Evolutionary conservation across 2,329 filamentous ascomycete species (phyloP).

Genomic region (Colletotrichum eremochloae): DNA sequence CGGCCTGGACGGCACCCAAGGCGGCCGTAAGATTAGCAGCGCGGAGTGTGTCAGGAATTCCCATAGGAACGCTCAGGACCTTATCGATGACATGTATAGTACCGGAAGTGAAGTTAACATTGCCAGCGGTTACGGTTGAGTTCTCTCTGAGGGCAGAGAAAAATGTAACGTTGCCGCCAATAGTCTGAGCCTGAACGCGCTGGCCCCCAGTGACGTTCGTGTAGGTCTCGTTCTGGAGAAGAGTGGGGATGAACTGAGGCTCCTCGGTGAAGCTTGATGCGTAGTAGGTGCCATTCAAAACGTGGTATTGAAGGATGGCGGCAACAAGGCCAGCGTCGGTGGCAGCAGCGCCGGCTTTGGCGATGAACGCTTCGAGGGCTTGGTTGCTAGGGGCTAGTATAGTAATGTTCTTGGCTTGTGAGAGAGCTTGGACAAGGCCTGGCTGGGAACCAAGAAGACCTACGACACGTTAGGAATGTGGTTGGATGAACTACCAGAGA

Average conservation of each 20-base stretch:
- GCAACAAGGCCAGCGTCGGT: slow-evolving; percentile 43
- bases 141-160: slow-evolving; percentile 65
- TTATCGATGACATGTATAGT: slow-evolving; percentile 67
- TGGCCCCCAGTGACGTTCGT: slow-evolving; percentile 73
- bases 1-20: slow-evolving; percentile 59
- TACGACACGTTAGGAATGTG: slow-evolving; percentile 19
- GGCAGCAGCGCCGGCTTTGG: slow-evolving; percentile 46
- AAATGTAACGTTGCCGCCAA: slow-evolving; percentile 60
- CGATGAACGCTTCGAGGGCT: slow-evolving; percentile 56
- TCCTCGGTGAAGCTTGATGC: slow-evolving; percentile 47
- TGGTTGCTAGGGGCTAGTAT: slow-evolving; percentile 68
- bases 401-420: slow-evolving; percentile 61
- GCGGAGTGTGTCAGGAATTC: slow-evolving; percentile 56
- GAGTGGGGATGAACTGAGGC: slow-evolving; percentile 53
- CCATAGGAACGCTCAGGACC: slow-evolving; percentile 61
- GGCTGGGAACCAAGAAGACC: slow-evolving; percentile 45
- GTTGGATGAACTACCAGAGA: not conserved
- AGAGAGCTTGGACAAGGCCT: slow-evolving; percentile 29
- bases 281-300: slow-evolving; percentile 64
- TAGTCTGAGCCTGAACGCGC: slow-evolving; percentile 61
- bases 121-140: slow-evolving; percentile 62
- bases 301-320: slow-evolving; percentile 68
- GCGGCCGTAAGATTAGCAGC: slow-evolving; percentile 60
- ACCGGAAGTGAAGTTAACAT: slow-evolving; percentile 67
- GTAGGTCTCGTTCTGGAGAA: slow-evolving; percentile 64